phyloP scores from a whole-genome alignment of 1,139 yeast genomes.

The Suhomyces choctaworum region DNA sequence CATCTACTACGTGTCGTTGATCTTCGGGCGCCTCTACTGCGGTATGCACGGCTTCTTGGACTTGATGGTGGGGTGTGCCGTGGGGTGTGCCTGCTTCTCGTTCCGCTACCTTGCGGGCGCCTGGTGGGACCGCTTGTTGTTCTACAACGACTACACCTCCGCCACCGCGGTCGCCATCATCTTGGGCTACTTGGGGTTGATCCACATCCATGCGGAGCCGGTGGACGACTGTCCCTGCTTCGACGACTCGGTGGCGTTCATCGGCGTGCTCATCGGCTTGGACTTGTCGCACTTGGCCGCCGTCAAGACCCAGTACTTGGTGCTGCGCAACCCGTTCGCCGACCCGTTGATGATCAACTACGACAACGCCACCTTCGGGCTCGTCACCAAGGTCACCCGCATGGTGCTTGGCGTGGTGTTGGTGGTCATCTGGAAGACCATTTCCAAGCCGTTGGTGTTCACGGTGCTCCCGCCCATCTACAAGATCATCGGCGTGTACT shows the following conservation, averaged over 20 bases:
- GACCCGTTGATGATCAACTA: constrained; percentile 45
- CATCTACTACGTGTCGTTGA: constrained; percentile 64
- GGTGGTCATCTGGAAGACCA: constrained; percentile 69
- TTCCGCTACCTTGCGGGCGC: constrained; percentile 40
- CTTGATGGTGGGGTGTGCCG: constrained; percentile 59
- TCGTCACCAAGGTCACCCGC: constrained; percentile 42
- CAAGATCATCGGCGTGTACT: constrained; percentile 39
- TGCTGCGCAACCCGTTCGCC: constrained; percentile 15
- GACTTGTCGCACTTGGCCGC: constrained; percentile 56
- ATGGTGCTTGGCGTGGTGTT: constrained; percentile 55
- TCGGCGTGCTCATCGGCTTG: constrained; percentile 83
- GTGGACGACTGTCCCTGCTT: constrained; percentile 95
- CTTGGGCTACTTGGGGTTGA: constrained; percentile 46
- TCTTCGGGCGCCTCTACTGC: constrained; percentile 84
- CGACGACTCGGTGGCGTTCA: constrained; percentile 91
- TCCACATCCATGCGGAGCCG: constrained; percentile 79
- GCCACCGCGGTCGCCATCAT: constrained; percentile 32
- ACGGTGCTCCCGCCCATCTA: constrained; percentile 51
- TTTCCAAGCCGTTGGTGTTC: constrained; percentile 63
- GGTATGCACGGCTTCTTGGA: constrained; percentile 98
- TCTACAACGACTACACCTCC: constrained; percentile 18
- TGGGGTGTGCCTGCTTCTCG: constrained; percentile 56
- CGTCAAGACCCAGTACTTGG: constrained; percentile 26
- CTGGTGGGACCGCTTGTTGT: constrained; percentile 40
- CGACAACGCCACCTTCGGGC: constrained; percentile 42